Evolutionary conservation across 495 filamentous ascomycete genomes (phyloP), one percentile per base, ranked within the genome.

Genomic region (Durotheca rogersii): DNA sequence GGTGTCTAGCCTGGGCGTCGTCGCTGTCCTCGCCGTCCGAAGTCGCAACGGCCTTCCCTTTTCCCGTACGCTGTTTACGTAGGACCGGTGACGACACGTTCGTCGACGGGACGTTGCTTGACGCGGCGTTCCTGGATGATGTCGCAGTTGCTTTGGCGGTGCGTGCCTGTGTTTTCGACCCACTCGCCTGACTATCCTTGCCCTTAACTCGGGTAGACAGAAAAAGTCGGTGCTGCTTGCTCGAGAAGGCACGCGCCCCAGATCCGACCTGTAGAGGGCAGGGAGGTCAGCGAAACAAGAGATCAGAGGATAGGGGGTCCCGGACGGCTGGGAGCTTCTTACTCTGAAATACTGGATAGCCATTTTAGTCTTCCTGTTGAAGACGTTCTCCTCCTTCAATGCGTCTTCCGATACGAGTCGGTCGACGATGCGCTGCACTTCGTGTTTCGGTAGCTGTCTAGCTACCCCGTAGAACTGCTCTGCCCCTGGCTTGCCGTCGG

Each of bases 51-150:
- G 78, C 73, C 51, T 77, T 79, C 29, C 72, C 73, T 62, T 84
- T 75, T 12, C 56, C 58, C 38, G 64, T 71, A 30, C 59, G 66
- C 5, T 66, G 42, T 20, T 60, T 53, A 17, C 63, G 57, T 29
- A 56, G 76, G 2, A 89, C 65, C 4, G 93, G 92, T 7, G 93
- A 95, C 2, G 93, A 90, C 7, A 96, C 78, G 44, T 89, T 87
- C 0, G 92, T 95, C 4, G 92, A 94, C 18, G 68, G 57, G 19
- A 67, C 47, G 14, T 62, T 58, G 31, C 43, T 62, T 12, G 62
- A 41, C 10, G 37, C 12, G 21, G 55, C 58, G 31, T 61, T 67
- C 21, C 59, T 72, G 21, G 60, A 68, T 46, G 62, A 52, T 11
- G 50, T 27, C 10, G 56, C 32, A 41, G 62, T 53, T 10, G 62